Conservation (phyloP, 306 rosid species). For the Vachellia pachyceras region DNA sequence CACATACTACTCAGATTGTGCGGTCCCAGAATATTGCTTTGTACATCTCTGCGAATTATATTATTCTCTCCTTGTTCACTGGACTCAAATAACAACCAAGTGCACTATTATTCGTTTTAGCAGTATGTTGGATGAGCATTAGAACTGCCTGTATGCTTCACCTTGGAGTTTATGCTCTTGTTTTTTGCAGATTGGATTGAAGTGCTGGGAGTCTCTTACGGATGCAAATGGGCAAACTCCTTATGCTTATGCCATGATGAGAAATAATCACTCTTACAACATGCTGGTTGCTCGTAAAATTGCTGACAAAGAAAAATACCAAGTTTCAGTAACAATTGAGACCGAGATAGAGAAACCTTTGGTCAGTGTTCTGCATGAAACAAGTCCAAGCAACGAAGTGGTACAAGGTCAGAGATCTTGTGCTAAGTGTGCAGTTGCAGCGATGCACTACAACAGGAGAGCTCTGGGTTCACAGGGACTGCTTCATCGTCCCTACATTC, state of each 20-base stretch:
- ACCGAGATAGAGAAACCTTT: conserved; percentile 51
- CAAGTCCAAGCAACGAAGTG: conserved; percentile 31
- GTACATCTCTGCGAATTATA: conserved; percentile 7
- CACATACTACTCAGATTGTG: no score
- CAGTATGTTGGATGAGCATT: neutral
- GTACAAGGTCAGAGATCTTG: conserved; percentile 61
- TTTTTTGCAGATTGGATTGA: conserved; percentile 75
- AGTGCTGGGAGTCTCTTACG: conserved; percentile 76
- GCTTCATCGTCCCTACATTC: conserved; percentile 75
- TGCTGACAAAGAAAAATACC: conserved; percentile 61
- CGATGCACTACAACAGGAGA: conserved; percentile 50
- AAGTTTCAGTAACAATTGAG: conserved; percentile 65
- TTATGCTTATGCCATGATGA: conserved; percentile 70
- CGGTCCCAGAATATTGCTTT: no score
- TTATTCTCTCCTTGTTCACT: neutral
- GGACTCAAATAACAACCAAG: neutral
- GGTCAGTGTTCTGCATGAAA: conserved; percentile 44
- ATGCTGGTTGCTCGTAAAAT: conserved; percentile 70
- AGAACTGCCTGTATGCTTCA: neutral
- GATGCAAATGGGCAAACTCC: conserved; percentile 84
- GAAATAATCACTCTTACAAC: conserved; percentile 72
- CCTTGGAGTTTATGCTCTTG: neutral
- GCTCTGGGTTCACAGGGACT: conserved; percentile 64
- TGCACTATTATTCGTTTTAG: neutral
- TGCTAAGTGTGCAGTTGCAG: conserved; percentile 66